Evolutionary conservation across 495 filamentous ascomycete genomes (phyloP).

Genomic region (Margaritispora aquatica): DNA sequence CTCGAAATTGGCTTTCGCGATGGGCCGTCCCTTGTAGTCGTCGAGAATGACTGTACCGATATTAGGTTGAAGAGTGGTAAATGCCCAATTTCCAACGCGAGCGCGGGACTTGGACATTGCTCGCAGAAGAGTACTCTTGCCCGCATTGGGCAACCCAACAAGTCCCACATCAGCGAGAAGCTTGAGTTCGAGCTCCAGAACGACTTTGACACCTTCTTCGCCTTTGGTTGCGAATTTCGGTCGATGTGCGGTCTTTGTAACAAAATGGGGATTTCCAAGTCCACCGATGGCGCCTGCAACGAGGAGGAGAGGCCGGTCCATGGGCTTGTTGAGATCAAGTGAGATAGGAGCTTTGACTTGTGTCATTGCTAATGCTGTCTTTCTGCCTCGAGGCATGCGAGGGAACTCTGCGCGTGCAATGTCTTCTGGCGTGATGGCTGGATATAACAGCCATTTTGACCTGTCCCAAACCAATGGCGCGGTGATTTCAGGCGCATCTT

Average conservation of each 20-base stretch:
- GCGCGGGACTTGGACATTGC: conserved; percentile 80
- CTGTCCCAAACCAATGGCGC: conserved; percentile 32
- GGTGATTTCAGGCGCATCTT: conserved; percentile 20
- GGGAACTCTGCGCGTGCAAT: conserved; percentile 57
- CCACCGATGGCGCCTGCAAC: conserved; percentile 85
- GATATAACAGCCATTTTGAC: conserved; percentile 83
- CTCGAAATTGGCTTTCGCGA: conserved; percentile 23
- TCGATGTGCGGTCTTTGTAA: conserved; percentile 56
- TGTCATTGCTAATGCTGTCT: conserved; percentile 47
- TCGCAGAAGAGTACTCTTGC: conserved; percentile 88
- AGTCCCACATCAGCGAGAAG: conserved; percentile 90
- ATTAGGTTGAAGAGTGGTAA: conserved; percentile 89
- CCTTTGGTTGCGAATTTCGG: conserved; percentile 88
- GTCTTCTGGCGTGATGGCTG: conserved; percentile 61
- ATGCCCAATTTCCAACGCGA: conserved; percentile 90
- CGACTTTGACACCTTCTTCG: conserved; percentile 67
- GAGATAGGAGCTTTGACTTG: conserved; percentile 67
- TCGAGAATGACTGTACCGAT: conserved; percentile 94
- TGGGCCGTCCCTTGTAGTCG: conserved; percentile 60
- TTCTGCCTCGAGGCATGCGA: conserved; percentile 45
- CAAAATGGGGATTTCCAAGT: conserved; percentile 89
- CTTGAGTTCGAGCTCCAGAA: conserved; percentile 87
- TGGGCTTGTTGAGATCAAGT: conserved; percentile 76
- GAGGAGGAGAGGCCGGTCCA: conserved; percentile 80
- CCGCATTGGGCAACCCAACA: conserved; percentile 92